Base-by-base conservation (phyloP, 257 asterid species). In the Eustoma russellianum region DNA sequence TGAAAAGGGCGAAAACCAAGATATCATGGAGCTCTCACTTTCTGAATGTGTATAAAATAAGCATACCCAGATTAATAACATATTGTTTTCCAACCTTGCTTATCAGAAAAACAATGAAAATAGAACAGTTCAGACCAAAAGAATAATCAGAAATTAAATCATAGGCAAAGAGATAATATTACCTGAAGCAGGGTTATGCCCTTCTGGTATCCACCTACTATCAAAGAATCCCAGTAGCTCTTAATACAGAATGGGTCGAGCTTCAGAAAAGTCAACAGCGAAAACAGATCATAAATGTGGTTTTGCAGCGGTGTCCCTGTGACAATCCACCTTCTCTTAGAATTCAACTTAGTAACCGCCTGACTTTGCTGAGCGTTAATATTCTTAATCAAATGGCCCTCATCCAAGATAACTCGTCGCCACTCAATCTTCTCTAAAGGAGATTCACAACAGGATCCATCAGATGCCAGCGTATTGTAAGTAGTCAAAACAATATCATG, bases 251-350 rank as follows among this genome's bases (percentile, higher is more conserved):
- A 76, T 19, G 97, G 97, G 68, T 88, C 94, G 53, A 88, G 73
- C 71, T 72, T 78, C 73, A 88, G 62, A 71, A 88, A 88, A 5
- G 86, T 70, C 71, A 88, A 72, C 56, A 88, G 65, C 9, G 95
- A 78, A 62, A 73, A 85, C 73, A 88, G 65, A 75, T 88, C 97
- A 18, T 61, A 77, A 13, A 88, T 80, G 70, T 61, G 63, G 56
- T 85, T 85, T 53, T 85, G 95, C 55, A 85, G 69, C 3, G 97
- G 97, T 33, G 97, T 85, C 60, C 94, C 97, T 5, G 85, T 80
- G 45, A 85, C 82, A 48, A 88, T 83, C 94, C 95, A 88, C 60
- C 95, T 78, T 62, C 94, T 77, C 67, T 68, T 80, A 1, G 89
- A 75, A 7, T 70, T 85, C 71, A 88, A 65, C 41, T 74, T 74